Evolutionary conservation across 2,329 filamentous ascomycete species (phyloP).

Genomic region (Phyllosticta citriasiana): DNA sequence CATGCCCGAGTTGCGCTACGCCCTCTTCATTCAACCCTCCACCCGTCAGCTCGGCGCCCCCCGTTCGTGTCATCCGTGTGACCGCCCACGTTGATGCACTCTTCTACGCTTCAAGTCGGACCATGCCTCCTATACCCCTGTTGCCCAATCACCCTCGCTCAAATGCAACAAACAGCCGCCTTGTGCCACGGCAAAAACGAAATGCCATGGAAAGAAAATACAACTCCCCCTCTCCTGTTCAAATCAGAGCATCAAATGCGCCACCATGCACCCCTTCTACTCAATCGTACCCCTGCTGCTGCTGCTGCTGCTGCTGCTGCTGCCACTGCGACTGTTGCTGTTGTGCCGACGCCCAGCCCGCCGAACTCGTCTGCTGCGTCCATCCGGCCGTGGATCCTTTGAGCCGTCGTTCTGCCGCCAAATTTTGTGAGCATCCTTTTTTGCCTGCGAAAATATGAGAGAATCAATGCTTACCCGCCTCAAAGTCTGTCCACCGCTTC

Average conservation of each 20-base stretch:
- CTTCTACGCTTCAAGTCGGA: neutral
- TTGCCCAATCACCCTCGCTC: conserved; percentile 1
- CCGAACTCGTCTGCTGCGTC: conserved; percentile 17
- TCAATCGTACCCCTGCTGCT: conserved; percentile 28
- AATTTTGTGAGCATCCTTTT: neutral
- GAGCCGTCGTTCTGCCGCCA: conserved; percentile 31
- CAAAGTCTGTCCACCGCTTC: conserved; percentile 98
- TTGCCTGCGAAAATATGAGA: neutral
- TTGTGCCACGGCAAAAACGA: neutral
- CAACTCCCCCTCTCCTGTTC: neutral
- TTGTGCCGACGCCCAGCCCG: conserved; percentile 25
- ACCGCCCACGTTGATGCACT: neutral
- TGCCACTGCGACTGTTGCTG: conserved; percentile 11
- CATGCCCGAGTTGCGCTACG: neutral
- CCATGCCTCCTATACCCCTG: neutral
- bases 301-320: conserved; percentile 22
- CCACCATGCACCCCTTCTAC: conserved; percentile 5
- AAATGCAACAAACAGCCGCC: neutral
- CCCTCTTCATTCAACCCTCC: neutral
- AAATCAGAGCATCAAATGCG: neutral
- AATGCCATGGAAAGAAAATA: neutral
- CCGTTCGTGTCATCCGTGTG: conserved; percentile 4
- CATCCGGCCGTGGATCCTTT: conserved; percentile 28
- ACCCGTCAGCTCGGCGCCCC: conserved; percentile 9
- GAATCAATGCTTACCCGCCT: conserved; percentile 47